These are phyloP conservation scores for Candida tropicalis DNA, from an alignment of 1,139 yeast species.

Conservation along the genomic window DNA sequence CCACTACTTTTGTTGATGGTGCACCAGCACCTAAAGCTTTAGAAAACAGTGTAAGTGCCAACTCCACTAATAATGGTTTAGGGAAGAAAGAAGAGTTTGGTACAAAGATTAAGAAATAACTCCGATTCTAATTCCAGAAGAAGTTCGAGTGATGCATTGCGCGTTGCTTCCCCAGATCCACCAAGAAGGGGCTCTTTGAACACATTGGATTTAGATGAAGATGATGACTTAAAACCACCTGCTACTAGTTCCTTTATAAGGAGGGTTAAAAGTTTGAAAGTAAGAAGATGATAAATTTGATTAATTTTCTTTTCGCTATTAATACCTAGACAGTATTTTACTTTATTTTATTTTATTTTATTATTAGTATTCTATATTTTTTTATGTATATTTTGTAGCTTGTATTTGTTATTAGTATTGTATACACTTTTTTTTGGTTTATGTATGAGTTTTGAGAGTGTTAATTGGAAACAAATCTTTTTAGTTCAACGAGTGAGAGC, in stretches of 20 bases:
- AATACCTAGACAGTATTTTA: constrained; percentile 3
- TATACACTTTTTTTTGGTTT: constrained; percentile 1
- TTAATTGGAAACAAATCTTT: too few species aligned
- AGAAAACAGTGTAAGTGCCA: constrained; percentile 7
- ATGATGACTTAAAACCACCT: constrained; percentile 35
- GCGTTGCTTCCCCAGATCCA: constrained; percentile 1
- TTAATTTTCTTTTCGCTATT: not conserved
- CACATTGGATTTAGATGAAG: constrained; percentile 16
- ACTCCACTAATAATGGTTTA: constrained; percentile 36
- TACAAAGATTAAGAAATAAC: constrained; percentile 60
- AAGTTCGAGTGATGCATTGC: constrained; percentile 32
- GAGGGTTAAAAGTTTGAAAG: constrained; percentile 88
- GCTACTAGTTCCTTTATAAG: constrained; percentile 58
- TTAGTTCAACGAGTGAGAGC: not conserved
- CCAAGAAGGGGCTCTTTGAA: constrained; percentile 27
- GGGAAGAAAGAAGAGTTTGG: constrained; percentile 77
- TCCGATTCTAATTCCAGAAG: constrained; percentile 38
- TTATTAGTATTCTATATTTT: not conserved
- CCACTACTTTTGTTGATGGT: constrained; percentile 92
- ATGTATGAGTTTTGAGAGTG: not conserved
- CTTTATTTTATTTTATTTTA: too few species aligned
- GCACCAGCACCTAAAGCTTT: constrained; percentile 78
- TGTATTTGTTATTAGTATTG: constrained; percentile 20
- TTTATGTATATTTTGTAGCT: not conserved
- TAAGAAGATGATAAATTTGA: constrained; percentile 44